Base-by-base conservation (phyloP, 352 stramenopile genomes). In the Phytophthora niederhauseri region DNA sequence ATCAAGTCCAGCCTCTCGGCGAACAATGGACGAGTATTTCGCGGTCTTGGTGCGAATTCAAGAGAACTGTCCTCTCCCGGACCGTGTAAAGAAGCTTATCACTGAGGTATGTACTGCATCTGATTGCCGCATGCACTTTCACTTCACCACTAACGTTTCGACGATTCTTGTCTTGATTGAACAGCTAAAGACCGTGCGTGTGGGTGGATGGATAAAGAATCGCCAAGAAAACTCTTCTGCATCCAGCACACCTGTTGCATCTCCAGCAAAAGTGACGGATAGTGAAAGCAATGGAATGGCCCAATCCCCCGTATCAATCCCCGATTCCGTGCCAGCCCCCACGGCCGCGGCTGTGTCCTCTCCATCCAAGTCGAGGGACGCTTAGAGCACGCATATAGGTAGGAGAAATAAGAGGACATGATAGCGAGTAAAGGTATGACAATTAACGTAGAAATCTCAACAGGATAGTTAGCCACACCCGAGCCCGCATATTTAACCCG, bases 21-120 rank as follows among this genome's bases (percentile, higher is more conserved):
- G 84, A 75, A 94, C 82, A 17, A 93, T 92, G 87, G 87, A 94
- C 60, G 87, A 94, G 45, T 94, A 94, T 66, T 93, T 94, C 49
- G 76, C 81, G 30, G 85, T 91, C 12, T 67, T 94, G 7, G 57
- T 82, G 36, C 85, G 85, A 9, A 77, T 94, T 46, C 62, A 67
- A 4, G 72, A 86, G 17, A 77, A 88, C 60, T 65, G 49, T 26
- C 19, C 75, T 9, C 62, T 89, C 4, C 53, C 77, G 0, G 51
- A 66, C 2, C 20, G 58, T 0, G 72, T 89, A 14, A 85, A 84
- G 62, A 73, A 79, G 24, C 69, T 80, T 15, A 85, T 94, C 46
- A 60, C 58, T 56, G 81, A 90, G 41, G 84, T 91, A 76, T 19
- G 79, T 72, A 24, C 26, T 50, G 19, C 26, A 9, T 20, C n/a